phyloP scores from a whole-genome alignment of 176 grass and related monocot species.

The Carex pumila region DNA sequence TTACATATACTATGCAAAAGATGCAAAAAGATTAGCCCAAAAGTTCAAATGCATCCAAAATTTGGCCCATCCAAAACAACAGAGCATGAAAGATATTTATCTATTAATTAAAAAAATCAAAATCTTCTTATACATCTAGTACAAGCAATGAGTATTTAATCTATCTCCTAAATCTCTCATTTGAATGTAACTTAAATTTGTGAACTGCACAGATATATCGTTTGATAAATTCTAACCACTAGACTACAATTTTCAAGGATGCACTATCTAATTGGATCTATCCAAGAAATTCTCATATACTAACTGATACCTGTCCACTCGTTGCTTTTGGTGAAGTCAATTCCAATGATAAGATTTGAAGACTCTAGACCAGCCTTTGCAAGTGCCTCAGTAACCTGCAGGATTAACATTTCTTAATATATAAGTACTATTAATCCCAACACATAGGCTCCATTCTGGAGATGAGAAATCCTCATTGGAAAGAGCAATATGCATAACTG shows the following conservation, averaged over 20 bases:
- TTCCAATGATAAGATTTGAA: conserved; percentile 44
- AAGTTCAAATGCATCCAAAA: not conserved
- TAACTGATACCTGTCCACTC: conserved; percentile 40
- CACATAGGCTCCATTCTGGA: not conserved
- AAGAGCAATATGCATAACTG: not conserved
- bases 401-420: conserved; percentile 5
- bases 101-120: not conserved
- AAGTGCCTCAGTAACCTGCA: conserved; percentile 36
- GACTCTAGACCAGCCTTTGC: conserved; percentile 34
- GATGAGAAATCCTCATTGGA: not conserved
- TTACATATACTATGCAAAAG: not conserved
- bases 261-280: not conserved
- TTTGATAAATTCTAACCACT: not conserved
- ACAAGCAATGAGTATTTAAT: not conserved
- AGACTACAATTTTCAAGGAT: not conserved
- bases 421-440: not conserved
- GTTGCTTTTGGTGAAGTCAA: conserved; percentile 50
- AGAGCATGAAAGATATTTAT: not conserved
- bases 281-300: not conserved
- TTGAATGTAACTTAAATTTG: not conserved
- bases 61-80: not conserved
- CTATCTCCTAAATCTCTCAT: not conserved
- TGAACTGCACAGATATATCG: not conserved
- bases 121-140: not conserved
- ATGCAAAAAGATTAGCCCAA: not conserved